Evolutionary conservation across 805 yeast species (phyloP), one percentile per base, ranked within the genome.

Genomic region (Starmerella bacillaris): DNA sequence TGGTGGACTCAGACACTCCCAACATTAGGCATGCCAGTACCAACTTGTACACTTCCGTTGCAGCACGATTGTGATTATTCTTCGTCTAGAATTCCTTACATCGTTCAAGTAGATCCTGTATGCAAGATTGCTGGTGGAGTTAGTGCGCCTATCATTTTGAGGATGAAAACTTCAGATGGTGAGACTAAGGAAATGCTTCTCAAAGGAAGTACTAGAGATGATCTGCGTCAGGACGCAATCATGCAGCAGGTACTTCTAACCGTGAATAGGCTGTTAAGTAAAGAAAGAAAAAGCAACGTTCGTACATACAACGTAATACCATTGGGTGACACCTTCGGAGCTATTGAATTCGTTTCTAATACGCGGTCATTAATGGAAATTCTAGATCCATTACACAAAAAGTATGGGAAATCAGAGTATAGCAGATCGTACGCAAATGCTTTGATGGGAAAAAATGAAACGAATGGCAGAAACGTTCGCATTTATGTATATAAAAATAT

Each of bases 221-320:
- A 89, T 56, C 59, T 89, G 35, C 61, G 96, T 34, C 98, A 92
- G 56, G 99, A 89, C 57, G 78, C 93, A 0, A 80, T 89, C 37
- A 92, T 89, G 98, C 92, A 86, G 53, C 96, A 89, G 51, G 96
- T 86, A 1, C 89, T 92, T 54, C 76, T 67, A 16, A 79, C 83
- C 48, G 94, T 83, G 12, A 83, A 84, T 49, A 55, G 60, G 2
- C 57, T 86, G 38, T 28, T 43, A 1, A 2, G 33, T 2, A 27
- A 20, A n/a, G 22, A 17, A 12, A 22, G 20, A 5, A 8, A 15
- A 17, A 17, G 19, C 11, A 60, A 67, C 3, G 67, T 89, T 1
- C 58, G 93, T 33, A 83, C 95, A 0, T 89, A 89, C 55, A 76
- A 76, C 35, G 95, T 89, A 2, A 68, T 84, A 7, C 95, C 98